Percentiles rank a stretch among this genome's conserved stretches.
These are phyloP conservation scores for Fusarium decemcellulare DNA, from an alignment of 2,329 filamentous ascomycete genomes.

Conservation along the genomic window DNA sequence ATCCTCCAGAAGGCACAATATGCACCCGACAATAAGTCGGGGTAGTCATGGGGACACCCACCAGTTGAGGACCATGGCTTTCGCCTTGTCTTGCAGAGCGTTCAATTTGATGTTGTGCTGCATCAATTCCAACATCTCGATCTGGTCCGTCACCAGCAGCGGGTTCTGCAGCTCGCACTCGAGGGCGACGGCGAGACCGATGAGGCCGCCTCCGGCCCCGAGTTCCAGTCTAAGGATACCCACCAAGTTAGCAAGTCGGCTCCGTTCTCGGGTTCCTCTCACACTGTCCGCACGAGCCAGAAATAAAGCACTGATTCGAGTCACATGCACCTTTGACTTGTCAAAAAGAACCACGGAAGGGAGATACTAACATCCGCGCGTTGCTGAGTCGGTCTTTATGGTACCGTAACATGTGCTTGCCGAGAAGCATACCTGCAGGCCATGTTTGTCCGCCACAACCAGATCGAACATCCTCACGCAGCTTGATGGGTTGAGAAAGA, in stretches of 20 bases:
- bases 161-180: slow-evolving; percentile 67
- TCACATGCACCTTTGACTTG: slow-evolving; percentile 23
- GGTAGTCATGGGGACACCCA: slow-evolving; percentile 54
- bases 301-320: slow-evolving; percentile 8
- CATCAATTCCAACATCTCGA: slow-evolving; percentile 89
- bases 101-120: slow-evolving; percentile 90
- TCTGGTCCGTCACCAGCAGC: slow-evolving; percentile 88
- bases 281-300: slow-evolving; percentile 21
- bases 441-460: slow-evolving; percentile 96
- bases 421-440: slow-evolving; percentile 92
- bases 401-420: slow-evolving; percentile 86
- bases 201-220: slow-evolving; percentile 91
- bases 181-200: slow-evolving; percentile 75
- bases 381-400: slow-evolving; percentile 73
- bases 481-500: slow-evolving; percentile 76
- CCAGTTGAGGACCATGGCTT: slow-evolving; percentile 86
- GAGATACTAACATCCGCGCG: slow-evolving; percentile 75
- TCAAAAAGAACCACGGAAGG: slow-evolving; percentile 4
- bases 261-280: slow-evolving; percentile 13
- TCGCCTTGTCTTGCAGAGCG: slow-evolving; percentile 72
- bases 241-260: slow-evolving; percentile 40
- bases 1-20: neutral
- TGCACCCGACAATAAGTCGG: slow-evolving; percentile 41
- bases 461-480: slow-evolving; percentile 88
- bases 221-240: slow-evolving; percentile 80